Base-by-base conservation (phyloP, 352 stramenopile genomes). In the Pythium periplocum region DNA sequence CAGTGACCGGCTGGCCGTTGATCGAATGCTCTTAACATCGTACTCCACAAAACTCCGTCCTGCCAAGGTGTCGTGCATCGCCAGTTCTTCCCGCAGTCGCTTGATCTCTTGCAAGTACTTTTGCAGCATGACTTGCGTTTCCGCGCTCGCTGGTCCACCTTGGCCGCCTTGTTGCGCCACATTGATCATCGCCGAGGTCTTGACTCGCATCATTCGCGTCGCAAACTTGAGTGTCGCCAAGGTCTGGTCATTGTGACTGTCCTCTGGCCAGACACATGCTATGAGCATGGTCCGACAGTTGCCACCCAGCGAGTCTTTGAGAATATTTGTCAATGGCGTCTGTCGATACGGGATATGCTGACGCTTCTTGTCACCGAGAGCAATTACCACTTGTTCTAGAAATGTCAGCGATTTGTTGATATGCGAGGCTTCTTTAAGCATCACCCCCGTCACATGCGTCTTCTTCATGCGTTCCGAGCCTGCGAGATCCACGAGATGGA, bases 401-500 rank as follows among this genome's bases (percentile, higher is more conserved):
- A 70, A 95, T 57, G 75, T 87, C 47, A 87, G 59, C 46, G 68
- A 90, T 54, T 73, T 76, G 71, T 88, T 85, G 53, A 86, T 85
- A 47, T 86, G 78, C 31, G 73, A 76, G 4, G 78, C 67, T 10
- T 77, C 69, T 6, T 73, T 75, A 3, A 78, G 64, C 45, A 72
- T 73, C 36, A 73, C 76, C 5, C 78, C 79, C 3, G 72, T 71
- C n/a, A 81, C 70, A 12, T 69, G 66, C 1, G 78, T 83, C 35
- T 81, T 80, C 54, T 95, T 88, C 72, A 89, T 97, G 45, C 96
- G 96, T 67, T 98, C 92, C 4, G 88, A 97, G 7, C 91, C 91
- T 0, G 92, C 92, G 34, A 98, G 75, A 59, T 98, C 91, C 7
- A 98, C 90, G 26, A 97, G 83, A 55, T 97, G 96, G 36, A 98